These are phyloP conservation scores for Boletus rex-veris DNA, from an alignment of 768 basidiomycete genomes.

Conservation along the genomic window DNA sequence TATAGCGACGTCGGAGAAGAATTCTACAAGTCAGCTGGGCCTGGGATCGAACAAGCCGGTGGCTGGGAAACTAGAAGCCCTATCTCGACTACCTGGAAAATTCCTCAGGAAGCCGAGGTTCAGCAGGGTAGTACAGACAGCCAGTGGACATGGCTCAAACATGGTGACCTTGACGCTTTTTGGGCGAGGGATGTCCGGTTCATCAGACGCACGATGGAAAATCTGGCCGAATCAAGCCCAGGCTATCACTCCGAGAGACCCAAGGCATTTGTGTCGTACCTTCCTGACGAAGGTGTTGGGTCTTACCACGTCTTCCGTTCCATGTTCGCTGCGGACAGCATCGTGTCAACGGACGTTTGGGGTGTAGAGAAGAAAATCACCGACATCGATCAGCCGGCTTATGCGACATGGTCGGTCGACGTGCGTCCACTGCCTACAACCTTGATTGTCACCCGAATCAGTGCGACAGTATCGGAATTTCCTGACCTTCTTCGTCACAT, in stretches of 20 bases:
- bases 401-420: constrained; percentile 48
- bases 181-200: constrained; percentile 40
- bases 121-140: background rate
- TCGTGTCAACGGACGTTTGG: constrained; percentile 18
- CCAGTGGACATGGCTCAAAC: constrained; percentile 32
- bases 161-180: constrained; percentile 34
- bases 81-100: constrained; percentile 40
- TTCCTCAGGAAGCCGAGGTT: constrained; percentile 13
- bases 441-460: constrained; percentile 45
- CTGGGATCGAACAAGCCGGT: constrained; percentile 21
- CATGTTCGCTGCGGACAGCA: constrained; percentile 14
- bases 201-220: constrained; percentile 34
- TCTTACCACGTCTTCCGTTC: constrained; percentile 39
- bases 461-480: constrained; percentile 31
- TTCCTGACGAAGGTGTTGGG: constrained; percentile 47
- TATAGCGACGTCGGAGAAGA: constrained; percentile 51
- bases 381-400: constrained; percentile 14
- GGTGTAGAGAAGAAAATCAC: constrained; percentile 15
- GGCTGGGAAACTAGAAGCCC: constrained; percentile 46
- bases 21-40: constrained; percentile 45
- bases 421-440: constrained; percentile 28
- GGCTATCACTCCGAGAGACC: constrained; percentile 10
- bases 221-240: constrained; percentile 1
- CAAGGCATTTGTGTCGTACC: constrained; percentile 35
- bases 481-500: constrained; percentile 34